A percentile compares a stretch with the other conserved stretches of the same genome.
These are phyloP conservation scores for Amaranthus palmeri DNA, from an alignment of 148 eudicot genomes.

Conservation along the genomic window DNA sequence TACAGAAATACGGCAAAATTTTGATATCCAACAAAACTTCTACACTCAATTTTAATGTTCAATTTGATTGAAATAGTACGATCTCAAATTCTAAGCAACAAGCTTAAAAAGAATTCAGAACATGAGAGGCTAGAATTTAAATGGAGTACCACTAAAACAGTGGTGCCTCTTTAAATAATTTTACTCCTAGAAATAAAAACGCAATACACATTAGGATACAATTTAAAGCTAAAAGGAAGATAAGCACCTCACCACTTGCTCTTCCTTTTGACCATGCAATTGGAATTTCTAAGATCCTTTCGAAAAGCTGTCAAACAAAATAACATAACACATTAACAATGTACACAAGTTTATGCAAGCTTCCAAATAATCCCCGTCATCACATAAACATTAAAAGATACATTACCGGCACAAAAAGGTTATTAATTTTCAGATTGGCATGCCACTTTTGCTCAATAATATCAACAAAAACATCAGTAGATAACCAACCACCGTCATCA, in stretches of 20 bases:
- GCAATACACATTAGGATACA: constrained; percentile 1
- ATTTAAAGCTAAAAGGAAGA: constrained; percentile 29
- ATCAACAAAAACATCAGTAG: constrained; percentile 92
- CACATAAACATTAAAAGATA: constrained; percentile 22
- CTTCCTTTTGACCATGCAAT: constrained; percentile 87
- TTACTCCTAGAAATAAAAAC: constrained; percentile 8
- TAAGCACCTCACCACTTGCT: constrained; percentile 99
- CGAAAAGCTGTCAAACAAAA: constrained; percentile 68
- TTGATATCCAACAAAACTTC: not conserved
- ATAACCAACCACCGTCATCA: constrained; percentile 94
- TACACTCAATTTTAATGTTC: not conserved
- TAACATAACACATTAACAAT: constrained; percentile 3
- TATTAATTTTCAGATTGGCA: constrained; percentile 70
- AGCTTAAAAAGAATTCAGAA: not conserved
- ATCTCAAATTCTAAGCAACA: not conserved
- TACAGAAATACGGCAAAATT: not conserved
- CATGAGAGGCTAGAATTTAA: not conserved
- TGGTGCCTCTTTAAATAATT: constrained; percentile 1
- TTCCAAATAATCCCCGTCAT: constrained; percentile 1
- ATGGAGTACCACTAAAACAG: not conserved
- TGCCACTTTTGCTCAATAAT: constrained; percentile 94
- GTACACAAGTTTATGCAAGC: not conserved
- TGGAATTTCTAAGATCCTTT: constrained; percentile 93
- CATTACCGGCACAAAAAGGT: constrained; percentile 95
- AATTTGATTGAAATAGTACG: not conserved